Evolutionary conservation across 371 early-diverging fungal species (phyloP).

Genomic region (Mortierella sp.): DNA sequence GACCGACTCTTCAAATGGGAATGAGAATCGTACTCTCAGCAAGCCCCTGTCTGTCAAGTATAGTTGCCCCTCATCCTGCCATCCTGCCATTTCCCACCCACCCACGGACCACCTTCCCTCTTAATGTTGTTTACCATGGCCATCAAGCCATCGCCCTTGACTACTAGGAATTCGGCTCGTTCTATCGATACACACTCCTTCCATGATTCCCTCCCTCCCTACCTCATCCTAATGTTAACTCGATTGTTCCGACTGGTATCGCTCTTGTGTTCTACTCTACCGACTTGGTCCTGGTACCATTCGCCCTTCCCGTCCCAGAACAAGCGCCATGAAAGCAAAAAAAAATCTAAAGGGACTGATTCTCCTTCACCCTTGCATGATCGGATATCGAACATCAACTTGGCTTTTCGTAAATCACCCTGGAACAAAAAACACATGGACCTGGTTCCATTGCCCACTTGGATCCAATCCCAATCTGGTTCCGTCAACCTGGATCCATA

Average conservation of each 20-base stretch:
- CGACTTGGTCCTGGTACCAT: too few species aligned
- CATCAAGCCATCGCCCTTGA: too few species aligned
- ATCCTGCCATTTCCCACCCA: background rate
- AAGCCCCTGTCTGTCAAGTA: too few species aligned
- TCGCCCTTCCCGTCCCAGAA: background rate
- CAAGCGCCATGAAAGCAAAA: too few species aligned
- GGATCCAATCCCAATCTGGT: background rate
- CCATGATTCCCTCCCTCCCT: background rate
- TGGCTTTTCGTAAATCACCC: background rate
- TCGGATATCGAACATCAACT: background rate
- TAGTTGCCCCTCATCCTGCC: background rate
- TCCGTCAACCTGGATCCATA: background rate
- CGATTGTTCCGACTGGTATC: too few species aligned
- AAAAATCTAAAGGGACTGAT: background rate
- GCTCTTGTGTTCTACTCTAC: too few species aligned
- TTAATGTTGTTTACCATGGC: background rate
- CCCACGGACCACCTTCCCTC: background rate
- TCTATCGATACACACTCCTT: background rate
- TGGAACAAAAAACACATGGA: background rate
- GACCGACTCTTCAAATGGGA: background rate
- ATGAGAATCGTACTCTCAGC: too few species aligned
- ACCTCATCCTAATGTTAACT: background rate
- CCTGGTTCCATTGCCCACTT: background rate
- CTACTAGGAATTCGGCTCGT: background rate
- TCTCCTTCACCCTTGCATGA: constrained; percentile 2